A percentile compares a stretch with the other conserved stretches of the same genome.
Evolutionary conservation across 306 rosid species (phyloP).

Genomic region (Prunus mira): DNA sequence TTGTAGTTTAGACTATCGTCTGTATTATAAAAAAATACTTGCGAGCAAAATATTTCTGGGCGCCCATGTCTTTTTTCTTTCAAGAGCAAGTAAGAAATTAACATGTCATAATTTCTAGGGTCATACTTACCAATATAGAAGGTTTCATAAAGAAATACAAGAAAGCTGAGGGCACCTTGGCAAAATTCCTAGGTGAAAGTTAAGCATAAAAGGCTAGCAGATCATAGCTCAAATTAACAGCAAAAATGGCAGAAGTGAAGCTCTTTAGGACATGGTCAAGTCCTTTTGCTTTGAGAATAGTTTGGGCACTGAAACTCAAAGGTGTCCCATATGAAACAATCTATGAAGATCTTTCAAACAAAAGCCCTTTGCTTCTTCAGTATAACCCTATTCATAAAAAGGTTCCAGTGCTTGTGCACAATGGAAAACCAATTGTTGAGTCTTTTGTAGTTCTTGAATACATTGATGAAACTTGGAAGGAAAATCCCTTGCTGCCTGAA

Average conservation of each 20-base stretch:
- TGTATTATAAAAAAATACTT: too few relatives aligned
- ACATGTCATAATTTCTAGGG: background rate
- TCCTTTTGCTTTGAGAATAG: conserved; percentile 23
- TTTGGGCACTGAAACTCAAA: conserved; percentile 39
- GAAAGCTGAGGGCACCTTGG: background rate
- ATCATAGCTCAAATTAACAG: background rate
- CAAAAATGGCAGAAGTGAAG: conserved; percentile 24
- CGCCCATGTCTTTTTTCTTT: too few relatives aligned
- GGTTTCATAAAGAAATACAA: background rate
- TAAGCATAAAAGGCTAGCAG: too few relatives aligned
- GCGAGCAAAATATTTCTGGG: too few relatives aligned
- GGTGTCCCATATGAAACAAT: conserved; percentile 27
- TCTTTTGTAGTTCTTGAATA: conserved; percentile 34
- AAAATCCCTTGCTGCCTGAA: conserved; percentile 27
- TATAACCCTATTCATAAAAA: conserved; percentile 27
- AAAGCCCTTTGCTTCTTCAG: conserved; percentile 36
- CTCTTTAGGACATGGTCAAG: conserved; percentile 35
- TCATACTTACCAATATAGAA: background rate
- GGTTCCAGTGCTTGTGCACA: conserved; percentile 35
- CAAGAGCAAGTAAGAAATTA: too few relatives aligned
- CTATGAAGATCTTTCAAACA: conserved; percentile 35
- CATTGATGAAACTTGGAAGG: conserved; percentile 34
- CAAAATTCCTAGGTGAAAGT: background rate
- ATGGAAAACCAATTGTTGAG: conserved; percentile 30
- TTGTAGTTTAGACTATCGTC: too few relatives aligned